Base-by-base conservation (phyloP, 2,329 filamentous ascomycete genomes). In the Didymella keratinophila region DNA sequence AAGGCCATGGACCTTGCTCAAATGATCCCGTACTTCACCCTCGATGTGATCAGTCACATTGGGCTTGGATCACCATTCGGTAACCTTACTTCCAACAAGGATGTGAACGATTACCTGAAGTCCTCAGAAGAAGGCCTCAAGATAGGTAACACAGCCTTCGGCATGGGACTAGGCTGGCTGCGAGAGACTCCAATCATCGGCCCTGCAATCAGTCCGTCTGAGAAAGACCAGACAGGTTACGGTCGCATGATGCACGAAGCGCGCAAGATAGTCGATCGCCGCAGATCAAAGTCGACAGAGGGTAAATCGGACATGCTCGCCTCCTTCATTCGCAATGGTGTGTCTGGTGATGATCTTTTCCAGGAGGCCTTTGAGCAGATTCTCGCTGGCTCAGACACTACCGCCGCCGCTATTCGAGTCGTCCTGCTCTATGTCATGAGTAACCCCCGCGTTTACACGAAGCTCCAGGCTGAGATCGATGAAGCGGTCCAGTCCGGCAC, bases 301-400 rank as follows among this genome's bases (percentile, higher is more conserved):
- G 75, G 76, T 0, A 76, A 79, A 16, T 74, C 75, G 6, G 84
- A 86, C 61, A 86, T 86, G 83, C 76, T 86, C 5, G 80, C 78
- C 3, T 80, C 81, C 0, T 85, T 85, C 64, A 78, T 84, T 52
- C 75, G 76, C 11, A 78, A 81, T 58, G 79, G 78, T 65, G 67
- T 83, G 1, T 71, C 73, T 5, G 70, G 46, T 65, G 78, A 71
- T 60, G 74, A 76, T 71, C 57, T 81, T 73, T 69, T 79, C 72
- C 60, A 73, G 48, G 81, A 83, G 60, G 78, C 76, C 0, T 69
- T 69, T 25, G 68, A 80, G 12, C 79, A 81, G 56, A 81, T 83
- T 39, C 76, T 85, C 5, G 85, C 84, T 4, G 86, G 85, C 4
- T 84, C 83, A 0, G 85, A 87, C 59, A 86, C 84, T 0, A 85